Evolutionary conservation across 1,284 basidiomycete species (phyloP), one percentile per base, ranked within the genome.

Genomic region (Agaricales sp.): DNA sequence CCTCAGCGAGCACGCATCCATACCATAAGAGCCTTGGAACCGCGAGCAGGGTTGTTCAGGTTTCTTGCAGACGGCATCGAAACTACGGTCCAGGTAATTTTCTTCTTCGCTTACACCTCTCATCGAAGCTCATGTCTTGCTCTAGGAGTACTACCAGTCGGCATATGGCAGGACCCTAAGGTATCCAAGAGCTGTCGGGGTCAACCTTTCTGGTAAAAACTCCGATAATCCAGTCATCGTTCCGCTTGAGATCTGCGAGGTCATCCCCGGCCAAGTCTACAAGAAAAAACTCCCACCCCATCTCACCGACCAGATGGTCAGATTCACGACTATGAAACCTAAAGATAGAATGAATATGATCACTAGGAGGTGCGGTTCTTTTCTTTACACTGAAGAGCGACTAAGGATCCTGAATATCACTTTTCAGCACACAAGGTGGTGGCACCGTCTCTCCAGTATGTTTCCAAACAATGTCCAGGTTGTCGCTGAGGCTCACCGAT

Each of bases 211-310:
- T 3, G 57, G 58, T 2, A 52, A 50, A 11, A 59, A 57, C 2
- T 60, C 55, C 4, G 49, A 63, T 0, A 58, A 57, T 1, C 59
- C 57, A 4, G 59, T 64, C 1, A 59, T 76, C 16, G 60, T 76
- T 16, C 78, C 78, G 0, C 65, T 70, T 0, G 77, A 81, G 53
- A 52, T 75, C 1, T 77, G 75, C 56, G 51, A 53, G 0, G 59
- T 81, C 2, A 53, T 65, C 18, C 62, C 63, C 0, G 74, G 74
- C 0, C 78, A 80, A 52, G 50, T 77, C 1, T 76, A 68, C 60
- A 70, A 65, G 57, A 69, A 71, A 50, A 68, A 67, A 45, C 55
- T 78, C 0, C 65, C 69, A 0, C 62, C 69, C 0, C 59, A 66
- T 0, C 55, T 67, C 13, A 67, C 66, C 16, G 53, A 57, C 0